Base-by-base conservation (phyloP, 305 asterid genomes). In the Rubia balearica region DNA sequence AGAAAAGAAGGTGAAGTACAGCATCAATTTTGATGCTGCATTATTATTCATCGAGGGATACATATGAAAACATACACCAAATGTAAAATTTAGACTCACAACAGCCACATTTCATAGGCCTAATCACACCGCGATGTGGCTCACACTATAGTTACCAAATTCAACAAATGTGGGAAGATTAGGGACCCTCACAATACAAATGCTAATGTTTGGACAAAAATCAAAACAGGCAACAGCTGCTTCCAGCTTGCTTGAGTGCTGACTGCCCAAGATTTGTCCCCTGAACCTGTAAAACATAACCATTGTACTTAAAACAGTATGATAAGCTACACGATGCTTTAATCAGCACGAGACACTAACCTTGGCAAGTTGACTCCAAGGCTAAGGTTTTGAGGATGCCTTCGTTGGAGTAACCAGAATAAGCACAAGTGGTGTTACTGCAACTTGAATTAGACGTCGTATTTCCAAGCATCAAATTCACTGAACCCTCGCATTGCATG, bases 341-440 rank as follows among this genome's bases (percentile, higher is more conserved):
- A 11, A 14, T 14, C 65, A 61, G 65, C 64, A 61, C 7, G 17
- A 21, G 7, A 51, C 0, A 79, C 92, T 65, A 48, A 89, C 97
- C 89, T 46, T 90, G 84, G 74, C 98, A 91, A 73, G 89, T 89
- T 0, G 85, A 77, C 11, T 76, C 75, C 36, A 33, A 33, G 66
- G 77, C 17, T 14, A 78, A 68, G 0, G 89, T 3, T 22, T 92
- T 80, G 38, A 75, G 73, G 69, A 88, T 74, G 12, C 76, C 74
- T 75, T 61, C 75, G 78, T 69, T 73, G 72, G 51, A 71, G 82
- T 80, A 88, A 73, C 98, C 98, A 62, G 88, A 74, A 68, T 92
- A 92, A 49, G 88, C 72, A 69, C 97, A 92, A 4, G 84, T 76
- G 27, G 84, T 78, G 71, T 77, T 70, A 59, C 78, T 82, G 67